Base-by-base conservation (phyloP, 2,329 filamentous ascomycete species). In the Albophoma yamanashiensis region DNA sequence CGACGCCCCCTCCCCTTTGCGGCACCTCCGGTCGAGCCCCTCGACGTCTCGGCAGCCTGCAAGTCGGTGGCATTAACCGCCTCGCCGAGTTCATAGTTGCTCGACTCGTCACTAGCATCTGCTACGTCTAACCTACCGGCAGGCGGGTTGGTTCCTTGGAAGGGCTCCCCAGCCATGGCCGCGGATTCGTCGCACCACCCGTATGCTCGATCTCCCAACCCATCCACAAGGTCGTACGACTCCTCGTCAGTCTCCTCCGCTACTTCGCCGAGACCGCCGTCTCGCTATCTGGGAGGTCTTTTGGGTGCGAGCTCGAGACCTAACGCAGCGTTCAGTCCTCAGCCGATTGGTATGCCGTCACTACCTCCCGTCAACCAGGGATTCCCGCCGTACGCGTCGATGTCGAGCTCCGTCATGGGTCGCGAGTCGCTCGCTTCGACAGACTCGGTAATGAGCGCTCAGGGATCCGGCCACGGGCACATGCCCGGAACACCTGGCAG, bases 211-310 rank as follows among this genome's bases (percentile, higher is more conserved):
- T 86, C 84, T 61, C 84, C 84, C 62, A 85, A 85, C 71, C 78
- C 77, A 62, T 85, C 83, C 64, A 81, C 79, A 64, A 78, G 79
- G 71, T 85, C 83, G 65, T 86, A 84, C 78, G 82, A 85, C 73
- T 86, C 83, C 62, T 85, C 83, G 14, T 84, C 83, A 56, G 82
- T 84, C 66, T 85, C 83, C 34, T 85, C 84, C 61, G 79, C 82
- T 60, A 81, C 83, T 36, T 87, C 84, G 25, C 84, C 84, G 57
- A 79, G 79, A 65, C 78, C 79, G 59, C 75, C 79, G 60, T 73
- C 78, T 62, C 78, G 80, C 67, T 83, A 83, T 69, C 71, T 82
- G 4, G 66, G 78, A 65, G 79, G 78, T 59, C 71, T 82, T 63
- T 79, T 85, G 76, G 78, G 76, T 69, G 73, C 78, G 63, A 80